Evolutionary conservation across 139 green algal genomes (phyloP), one percentile per base, ranked within the genome.

Genomic region (Chlamydomonas incerta): DNA sequence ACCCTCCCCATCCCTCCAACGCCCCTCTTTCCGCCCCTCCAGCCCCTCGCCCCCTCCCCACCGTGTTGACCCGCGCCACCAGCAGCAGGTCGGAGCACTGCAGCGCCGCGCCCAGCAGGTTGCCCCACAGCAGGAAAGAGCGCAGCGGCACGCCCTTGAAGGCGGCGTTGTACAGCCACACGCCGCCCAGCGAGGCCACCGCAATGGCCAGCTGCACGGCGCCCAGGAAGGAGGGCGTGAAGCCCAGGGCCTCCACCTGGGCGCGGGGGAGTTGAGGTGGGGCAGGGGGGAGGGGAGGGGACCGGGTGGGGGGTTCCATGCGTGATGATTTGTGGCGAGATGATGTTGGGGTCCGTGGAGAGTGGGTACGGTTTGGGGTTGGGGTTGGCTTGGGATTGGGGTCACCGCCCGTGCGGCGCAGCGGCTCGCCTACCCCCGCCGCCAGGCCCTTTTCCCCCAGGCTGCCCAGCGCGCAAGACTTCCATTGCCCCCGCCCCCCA

Each of bases 101-200:
- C 29, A 98, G 87, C 26, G 18, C 88, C 0, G 91, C 92, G 15
- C 93, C 94, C 1, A 94, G 41, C 0, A 97, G 26, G 0, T 92
- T 89, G 2, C 89, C 92, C 89, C 92, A 96, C 28, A 94, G 60
- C 67, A 88, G 67, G 35, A 88, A 69, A 15, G 47, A 66, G 35
- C 72, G 72, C 71, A 90, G 67, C 55, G 80, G 80, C 72, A 87
- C 63, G 46, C 9, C 11, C 80, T 98, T 98, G 34, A 98, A 87
- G 67, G 82, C 93, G 33, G 93, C 94, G 90, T 96, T 97, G 86
- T 94, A 93, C 4, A 83, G 91, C n/a, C 71, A 57, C 47, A 98
- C 95, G 28, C 95, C 67, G 13, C n/a, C 50, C 11, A 86, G 46
- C 14, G 58, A 87, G 29, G 97, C 90, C 29, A 82, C 90, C 0